Base-by-base conservation (phyloP, 202 grass and related monocot genomes). In the Musa balbisiana region DNA sequence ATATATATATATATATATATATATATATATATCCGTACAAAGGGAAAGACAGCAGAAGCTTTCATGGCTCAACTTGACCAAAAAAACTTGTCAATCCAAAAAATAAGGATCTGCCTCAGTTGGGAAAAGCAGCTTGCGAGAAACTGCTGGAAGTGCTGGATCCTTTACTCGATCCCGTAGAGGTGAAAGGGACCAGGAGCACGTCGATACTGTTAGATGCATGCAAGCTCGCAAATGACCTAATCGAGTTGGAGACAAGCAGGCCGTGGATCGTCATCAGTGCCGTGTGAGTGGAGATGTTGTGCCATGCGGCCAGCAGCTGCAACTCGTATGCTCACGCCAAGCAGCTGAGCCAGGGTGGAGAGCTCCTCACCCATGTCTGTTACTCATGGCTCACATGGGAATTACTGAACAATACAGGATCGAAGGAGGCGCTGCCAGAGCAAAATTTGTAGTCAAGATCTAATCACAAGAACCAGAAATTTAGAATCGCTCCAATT, bases 141-240 rank as follows among this genome's bases (percentile, higher is more conserved):
- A 64, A 73, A 79, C 54, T 85, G 29, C 67, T 78, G 49, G 12
- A 24, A 22, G 64, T 73, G 0, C 53, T 62, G 26, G 21, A 5
- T 6, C 3, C 4, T 0, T 0, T 0, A 43, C 33, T 76, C 15
- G 54, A 80, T 6, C 78, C 78, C 0, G 73, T 62, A 8, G 17
- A 85, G 49, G 78, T 85, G 49, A 85, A 85, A 53, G 83, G 78
- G 6, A 71, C 71, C 21, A 74, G 83, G 24, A 85, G 83, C 72
- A 85, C 72, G 50, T 85, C 78, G 14, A 56, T 85, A 1, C 13
- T 85, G 12, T 85, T 76, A 0, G 78, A 80, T 26, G 78, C 73
- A 0, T 76, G 78, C 25, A 26, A 52, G 43, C 54, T 85, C 2
- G 72, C 63, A 9, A 65, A 76, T 43, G 1, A 55, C 0, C 15